Conservation (phyloP, 2,329 filamentous ascomycete species). For the Ascochyta fabae region DNA sequence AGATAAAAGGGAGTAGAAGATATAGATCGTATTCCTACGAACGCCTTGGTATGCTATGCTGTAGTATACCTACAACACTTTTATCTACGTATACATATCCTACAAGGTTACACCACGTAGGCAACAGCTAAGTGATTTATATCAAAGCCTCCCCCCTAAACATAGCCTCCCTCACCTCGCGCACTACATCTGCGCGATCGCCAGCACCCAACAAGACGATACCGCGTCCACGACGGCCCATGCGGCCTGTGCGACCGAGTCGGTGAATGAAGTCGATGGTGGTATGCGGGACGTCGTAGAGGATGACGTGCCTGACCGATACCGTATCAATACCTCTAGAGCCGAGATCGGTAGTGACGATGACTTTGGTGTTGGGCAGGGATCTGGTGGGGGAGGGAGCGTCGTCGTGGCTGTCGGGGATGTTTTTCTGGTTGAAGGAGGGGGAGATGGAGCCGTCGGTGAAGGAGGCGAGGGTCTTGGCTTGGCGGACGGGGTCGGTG, state of each 20-base stretch:
- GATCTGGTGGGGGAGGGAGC: conserved; percentile 45
- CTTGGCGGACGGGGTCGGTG: conserved; percentile 76
- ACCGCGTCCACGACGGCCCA: conserved; percentile 87
- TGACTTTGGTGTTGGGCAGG: conserved; percentile 81
- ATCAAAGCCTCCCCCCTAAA: conserved; percentile 59
- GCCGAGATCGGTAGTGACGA: conserved; percentile 92
- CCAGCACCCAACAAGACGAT: conserved; percentile 89
- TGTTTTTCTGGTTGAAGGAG: conserved; percentile 8
- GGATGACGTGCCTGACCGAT: conserved; percentile 85
- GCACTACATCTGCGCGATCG: conserved; percentile 87
- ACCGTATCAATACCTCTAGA: conserved; percentile 94
- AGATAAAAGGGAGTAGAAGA: too few species aligned
- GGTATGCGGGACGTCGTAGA: conserved; percentile 97
- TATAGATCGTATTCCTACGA: too few species aligned
- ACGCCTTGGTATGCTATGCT: too few species aligned
- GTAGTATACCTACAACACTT: too few species aligned
- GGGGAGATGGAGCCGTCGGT: conserved; percentile 36
- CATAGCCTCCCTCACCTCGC: conserved; percentile 83
- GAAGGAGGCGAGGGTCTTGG: conserved; percentile 78
- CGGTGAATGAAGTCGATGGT: conserved; percentile 99
- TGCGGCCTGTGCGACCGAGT: conserved; percentile 86
- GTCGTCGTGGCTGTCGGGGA: not conserved
- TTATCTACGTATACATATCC: too few species aligned
- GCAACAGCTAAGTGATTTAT: conserved; percentile 26
- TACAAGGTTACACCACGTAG: too few species aligned